A percentile compares a stretch with the other conserved stretches of the same genome.
phyloP scores from a whole-genome alignment of 2,329 filamentous ascomycete genomes.

The Aspergillus ustus region DNA sequence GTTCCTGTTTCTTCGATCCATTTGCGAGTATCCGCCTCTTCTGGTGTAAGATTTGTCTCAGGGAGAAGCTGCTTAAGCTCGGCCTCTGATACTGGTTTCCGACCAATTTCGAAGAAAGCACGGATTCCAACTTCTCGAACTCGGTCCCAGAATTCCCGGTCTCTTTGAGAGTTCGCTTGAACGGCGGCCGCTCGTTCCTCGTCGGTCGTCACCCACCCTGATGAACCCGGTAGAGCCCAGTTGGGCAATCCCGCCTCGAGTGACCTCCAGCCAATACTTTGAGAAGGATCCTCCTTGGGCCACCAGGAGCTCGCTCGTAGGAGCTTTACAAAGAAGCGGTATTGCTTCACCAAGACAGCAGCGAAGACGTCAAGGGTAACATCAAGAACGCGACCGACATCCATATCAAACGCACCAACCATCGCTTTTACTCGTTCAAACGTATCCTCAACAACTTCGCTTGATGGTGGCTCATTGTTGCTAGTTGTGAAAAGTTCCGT shows the following conservation, averaged over 20 bases:
- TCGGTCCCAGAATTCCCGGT: constrained; percentile 78
- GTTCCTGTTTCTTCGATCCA: constrained; percentile 85
- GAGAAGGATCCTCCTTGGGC: constrained; percentile 69
- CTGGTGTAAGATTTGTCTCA: constrained; percentile 46
- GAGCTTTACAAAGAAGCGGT: constrained; percentile 92
- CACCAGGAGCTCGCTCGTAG: constrained; percentile 94
- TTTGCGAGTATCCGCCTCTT: constrained; percentile 63
- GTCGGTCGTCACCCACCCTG: constrained; percentile 66
- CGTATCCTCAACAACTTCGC: constrained; percentile 78
- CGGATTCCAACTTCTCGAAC: constrained; percentile 76
- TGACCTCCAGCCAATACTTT: constrained; percentile 32
- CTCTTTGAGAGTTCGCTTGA: constrained; percentile 65
- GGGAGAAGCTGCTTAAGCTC: constrained; percentile 56
- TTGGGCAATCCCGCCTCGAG: constrained; percentile 70
- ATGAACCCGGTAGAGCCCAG: constrained; percentile 79
- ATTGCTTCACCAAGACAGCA: constrained; percentile 88
- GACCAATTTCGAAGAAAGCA: constrained; percentile 89
- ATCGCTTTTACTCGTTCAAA: constrained; percentile 92
- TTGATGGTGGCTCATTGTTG: constrained; percentile 72
- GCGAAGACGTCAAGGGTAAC: constrained; percentile 95
- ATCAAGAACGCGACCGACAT: constrained; percentile 92
- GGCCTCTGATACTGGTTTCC: constrained; percentile 66
- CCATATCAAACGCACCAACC: constrained; percentile 95
- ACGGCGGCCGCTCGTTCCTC: constrained; percentile 68
- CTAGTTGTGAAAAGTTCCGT: constrained; percentile 94